Evolutionary conservation across 75 land plant genomes (phyloP).

Genomic region (Azolla pinnata): DNA sequence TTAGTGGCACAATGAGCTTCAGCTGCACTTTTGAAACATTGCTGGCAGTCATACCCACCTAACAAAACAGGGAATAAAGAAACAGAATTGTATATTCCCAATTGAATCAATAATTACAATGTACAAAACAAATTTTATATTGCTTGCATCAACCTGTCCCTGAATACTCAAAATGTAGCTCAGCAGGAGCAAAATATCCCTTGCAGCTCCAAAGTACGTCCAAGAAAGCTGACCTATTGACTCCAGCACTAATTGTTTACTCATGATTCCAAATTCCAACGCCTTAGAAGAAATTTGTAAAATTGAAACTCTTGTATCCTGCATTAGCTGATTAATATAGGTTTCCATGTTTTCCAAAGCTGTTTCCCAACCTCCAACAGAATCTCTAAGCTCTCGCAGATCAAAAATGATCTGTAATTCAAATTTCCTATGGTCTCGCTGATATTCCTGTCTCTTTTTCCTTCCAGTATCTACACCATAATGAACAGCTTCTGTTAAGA

Average conservation of each 20-base stretch:
- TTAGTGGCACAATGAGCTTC: constrained; percentile 50
- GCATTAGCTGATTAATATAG: constrained; percentile 39
- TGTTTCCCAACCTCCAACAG: constrained; percentile 53
- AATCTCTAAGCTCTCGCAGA: constrained; percentile 36
- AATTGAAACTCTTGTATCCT: constrained; percentile 12
- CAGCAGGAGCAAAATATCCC: constrained; percentile 65
- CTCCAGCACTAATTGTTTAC: constrained; percentile 34
- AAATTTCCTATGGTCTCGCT: constrained; percentile 55
- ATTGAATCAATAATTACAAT: too few relatives aligned
- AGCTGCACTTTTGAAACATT: constrained; percentile 49
- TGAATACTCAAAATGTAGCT: constrained; percentile 44
- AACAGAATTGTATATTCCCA: too few relatives aligned
- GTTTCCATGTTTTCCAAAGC: constrained; percentile 48
- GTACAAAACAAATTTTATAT: too few relatives aligned
- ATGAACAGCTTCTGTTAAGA: constrained; percentile 14
- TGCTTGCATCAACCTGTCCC: constrained; percentile 79
- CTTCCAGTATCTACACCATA: constrained; percentile 50
- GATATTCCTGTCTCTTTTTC: constrained; percentile 38
- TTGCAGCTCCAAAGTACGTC: constrained; percentile 72
- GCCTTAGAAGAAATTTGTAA: constrained; percentile 16
- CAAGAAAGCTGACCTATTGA: constrained; percentile 65
- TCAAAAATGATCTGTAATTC: constrained; percentile 47
- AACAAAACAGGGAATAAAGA: constrained; percentile 21
- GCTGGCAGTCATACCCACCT: constrained; percentile 45
- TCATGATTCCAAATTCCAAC: constrained; percentile 1